A percentile compares a stretch with the other conserved stretches of the same genome.
phyloP scores from a whole-genome alignment of 108 stramenopile genomes.

The Chaetoceros tenuissimus region DNA sequence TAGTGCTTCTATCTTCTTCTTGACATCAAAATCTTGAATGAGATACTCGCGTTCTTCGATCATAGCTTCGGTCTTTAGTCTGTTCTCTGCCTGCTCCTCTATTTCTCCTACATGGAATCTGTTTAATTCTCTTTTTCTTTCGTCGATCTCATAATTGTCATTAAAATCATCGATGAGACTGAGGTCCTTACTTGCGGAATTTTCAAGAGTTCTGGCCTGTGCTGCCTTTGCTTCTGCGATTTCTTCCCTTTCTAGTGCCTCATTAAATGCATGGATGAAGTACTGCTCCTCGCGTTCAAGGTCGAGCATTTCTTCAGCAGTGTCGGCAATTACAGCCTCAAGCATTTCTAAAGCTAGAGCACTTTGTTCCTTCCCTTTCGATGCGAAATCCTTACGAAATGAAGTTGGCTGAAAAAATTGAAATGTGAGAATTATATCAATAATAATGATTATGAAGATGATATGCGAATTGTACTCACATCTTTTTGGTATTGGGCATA shows the following conservation, averaged over 20 bases:
- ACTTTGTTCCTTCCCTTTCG: not conserved
- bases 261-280: not conserved
- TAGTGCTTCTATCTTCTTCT: not conserved
- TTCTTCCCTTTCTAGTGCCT: not conserved
- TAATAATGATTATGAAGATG: not conserved
- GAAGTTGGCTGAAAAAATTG: not conserved
- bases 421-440: not conserved
- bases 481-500: not conserved
- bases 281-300: not conserved
- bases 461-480: not conserved
- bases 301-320: not conserved
- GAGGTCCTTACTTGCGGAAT: not conserved
- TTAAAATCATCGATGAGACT: not conserved
- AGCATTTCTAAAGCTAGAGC: not conserved
- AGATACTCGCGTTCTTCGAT: not conserved
- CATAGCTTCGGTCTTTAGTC: not conserved
- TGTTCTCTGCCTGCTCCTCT: not conserved
- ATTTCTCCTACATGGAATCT: not conserved
- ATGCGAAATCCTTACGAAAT: not conserved
- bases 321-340: not conserved
- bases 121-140: not conserved
- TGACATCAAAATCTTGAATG: not conserved
- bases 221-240: not conserved
- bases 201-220: not conserved
- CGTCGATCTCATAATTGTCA: not conserved